Base-by-base conservation (phyloP, 2,329 filamentous ascomycete species). In the Coleophoma crateriformis region DNA sequence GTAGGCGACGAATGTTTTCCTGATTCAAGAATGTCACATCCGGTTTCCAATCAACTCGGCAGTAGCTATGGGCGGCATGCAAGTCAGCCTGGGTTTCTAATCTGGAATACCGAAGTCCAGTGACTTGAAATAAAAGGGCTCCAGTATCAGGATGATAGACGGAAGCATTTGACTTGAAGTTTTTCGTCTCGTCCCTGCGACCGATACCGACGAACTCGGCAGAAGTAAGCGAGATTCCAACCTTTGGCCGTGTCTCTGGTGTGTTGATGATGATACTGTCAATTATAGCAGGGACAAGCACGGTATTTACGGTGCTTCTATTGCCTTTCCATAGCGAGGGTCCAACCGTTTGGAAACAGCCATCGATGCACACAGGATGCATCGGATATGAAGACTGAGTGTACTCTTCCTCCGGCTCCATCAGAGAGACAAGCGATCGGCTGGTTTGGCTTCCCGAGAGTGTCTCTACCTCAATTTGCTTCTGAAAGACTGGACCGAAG, bases 331-430 rank as follows among this genome's bases (percentile, higher is more conserved):
- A 59, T 7, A 56, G 46, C 3, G 52, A 49, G 3, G 49, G 47
- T 3, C 48, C 47, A 10, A 33, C 55, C 0, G 63, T 55, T 40
- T 63, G 64, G 13, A 62, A 34, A 22, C 45, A 56, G 13, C 40
- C 33, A 48, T 67, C 65, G 1, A 67, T 49, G 11, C 54, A 50
- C 7, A 61, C 54, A 12, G 65, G 65, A 44, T 67, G 65, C 17
- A 67, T 43, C 1, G 45, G 34, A 49, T 67, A 67, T 7, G 20
- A 15, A 8, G 65, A 67, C 43, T 66, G 60, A 2, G 17, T 22
- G 20, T 14, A 48, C 43, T 46, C 43, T 34, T 50, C 64, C 4
- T 20, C 43, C 34, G 60, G 60, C 22, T 49, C 39, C 7, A 17
- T 42, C 10, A 59, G 41, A 2, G 48, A 52, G 14, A 61, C 38